Percentiles rank a stretch among this genome's conserved stretches.
phyloP scores from a whole-genome alignment of 164 flowering plant genomes.

The Piper betle region DNA sequence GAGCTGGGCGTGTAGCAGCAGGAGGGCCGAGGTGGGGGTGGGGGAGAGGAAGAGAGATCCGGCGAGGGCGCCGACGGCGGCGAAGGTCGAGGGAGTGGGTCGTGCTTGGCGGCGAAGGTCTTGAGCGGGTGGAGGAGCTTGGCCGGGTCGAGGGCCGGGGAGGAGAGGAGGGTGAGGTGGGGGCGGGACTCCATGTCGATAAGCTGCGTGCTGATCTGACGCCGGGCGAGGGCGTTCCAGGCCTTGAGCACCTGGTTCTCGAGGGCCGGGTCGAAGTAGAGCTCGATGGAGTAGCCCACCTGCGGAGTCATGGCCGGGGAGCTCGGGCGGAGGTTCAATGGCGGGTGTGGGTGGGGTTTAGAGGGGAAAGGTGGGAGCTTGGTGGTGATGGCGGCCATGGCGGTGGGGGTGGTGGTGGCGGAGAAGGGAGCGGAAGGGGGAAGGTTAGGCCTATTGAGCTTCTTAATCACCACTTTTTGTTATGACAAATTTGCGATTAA shows the following conservation, averaged over 20 bases:
- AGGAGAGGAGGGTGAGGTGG: slow-evolving; percentile 76
- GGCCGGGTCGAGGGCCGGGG: slow-evolving; percentile 41
- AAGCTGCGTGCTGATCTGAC: slow-evolving; percentile 89
- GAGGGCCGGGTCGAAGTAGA: slow-evolving; percentile 91
- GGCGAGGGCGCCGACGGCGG: slow-evolving; percentile 50
- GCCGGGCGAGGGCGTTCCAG: slow-evolving; percentile 91
- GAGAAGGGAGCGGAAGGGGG: no score
- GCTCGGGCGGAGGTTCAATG: not conserved
- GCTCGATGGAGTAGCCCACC: slow-evolving; percentile 78
- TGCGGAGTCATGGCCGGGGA: slow-evolving; percentile 35
- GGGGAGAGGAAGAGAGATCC: slow-evolving; percentile 64
- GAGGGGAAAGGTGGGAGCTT: no score
- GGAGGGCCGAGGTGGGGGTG: slow-evolving; percentile 56
- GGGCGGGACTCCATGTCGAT: slow-evolving; percentile 95
- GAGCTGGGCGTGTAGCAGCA: slow-evolving; percentile 69
- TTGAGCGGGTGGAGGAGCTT: slow-evolving; percentile 51
- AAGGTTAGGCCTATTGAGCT: no score
- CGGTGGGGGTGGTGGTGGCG: no score
- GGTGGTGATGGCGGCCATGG: no score
- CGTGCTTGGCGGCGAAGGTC: slow-evolving; percentile 57
- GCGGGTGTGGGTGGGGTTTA: not conserved
- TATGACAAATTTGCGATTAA: no score
- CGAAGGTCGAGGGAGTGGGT: slow-evolving; percentile 50
- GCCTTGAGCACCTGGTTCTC: slow-evolving; percentile 97
- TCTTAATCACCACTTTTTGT: no score